Evolutionary conservation across 441 rosid species (phyloP), one percentile per base, ranked within the genome.

Genomic region (Adansonia rubrostipa): DNA sequence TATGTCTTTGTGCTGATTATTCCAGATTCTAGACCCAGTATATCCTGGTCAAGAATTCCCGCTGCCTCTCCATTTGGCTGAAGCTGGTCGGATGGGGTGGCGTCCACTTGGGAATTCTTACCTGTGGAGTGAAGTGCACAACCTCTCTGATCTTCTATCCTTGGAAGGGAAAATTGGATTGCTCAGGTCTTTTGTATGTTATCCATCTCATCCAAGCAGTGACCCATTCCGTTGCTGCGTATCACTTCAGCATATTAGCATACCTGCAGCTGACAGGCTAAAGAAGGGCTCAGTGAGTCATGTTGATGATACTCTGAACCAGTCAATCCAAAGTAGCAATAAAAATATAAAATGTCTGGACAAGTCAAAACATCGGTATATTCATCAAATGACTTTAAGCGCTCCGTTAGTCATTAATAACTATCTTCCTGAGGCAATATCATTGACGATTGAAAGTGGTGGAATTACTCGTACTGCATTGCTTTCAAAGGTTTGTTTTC

Each of bases 101-200:
- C 97, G 93, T 75, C 98, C 99, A n/a, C 86, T 85, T 73, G 98
- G 98, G 79, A 85, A 88, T 80, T 90, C 93, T 73, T 92, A 86
- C 84, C 84, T 92, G 80, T 96, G 99, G 98, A 96, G 99, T 86
- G 99, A 92, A 89, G 94, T 90, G 63, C 92, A 96, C 79, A 90
- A 89, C 78, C 83, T 94, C 77, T 87, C 94, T 73, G 88, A 86
- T 86, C 86, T 96, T 84, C 91, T 96, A 75, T 88, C 94, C 66
- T 95, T 84, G 53, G 94, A 94, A 80, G 92, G 89, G 86, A 92
- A 89, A 80, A 85, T 86, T 82, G 99, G 97, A 79, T 88, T 85
- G 84, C 93, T 87, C 77, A 89, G 92, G 80, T 92, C 98, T 73
- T 92, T 90, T 87, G 98, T 92, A 78, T 96, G 97, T 83, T 96